A percentile compares a stretch with the other conserved stretches of the same genome.
Evolutionary conservation across 225 moss, liverwort and hornwort genomes (phyloP).

Genomic region (Sphagnum tenellum): DNA sequence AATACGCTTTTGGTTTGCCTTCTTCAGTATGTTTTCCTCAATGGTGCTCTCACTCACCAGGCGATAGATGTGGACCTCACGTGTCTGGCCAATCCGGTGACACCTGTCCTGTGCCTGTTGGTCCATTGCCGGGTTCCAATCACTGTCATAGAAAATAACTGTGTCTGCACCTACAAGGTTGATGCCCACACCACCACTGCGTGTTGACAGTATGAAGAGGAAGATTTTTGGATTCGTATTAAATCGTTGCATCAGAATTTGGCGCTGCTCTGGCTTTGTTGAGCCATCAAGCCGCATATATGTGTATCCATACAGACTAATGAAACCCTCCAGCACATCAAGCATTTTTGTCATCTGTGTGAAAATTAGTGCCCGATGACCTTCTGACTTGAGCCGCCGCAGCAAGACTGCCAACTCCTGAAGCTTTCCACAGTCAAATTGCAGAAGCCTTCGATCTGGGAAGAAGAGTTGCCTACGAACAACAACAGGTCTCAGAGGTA

Average conservation of each 20-base stretch:
- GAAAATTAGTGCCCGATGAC: slow-evolving; percentile 90
- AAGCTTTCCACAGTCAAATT: slow-evolving; percentile 95
- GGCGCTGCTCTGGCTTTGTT: slow-evolving; percentile 91
- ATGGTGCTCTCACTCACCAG: slow-evolving; percentile 97
- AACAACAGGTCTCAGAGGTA: slow-evolving; percentile 69
- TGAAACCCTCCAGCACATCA: slow-evolving; percentile 88
- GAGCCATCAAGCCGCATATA: slow-evolving; percentile 98
- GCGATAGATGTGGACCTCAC: slow-evolving; percentile 95
- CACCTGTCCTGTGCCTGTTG: slow-evolving; percentile 94
- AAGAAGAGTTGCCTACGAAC: slow-evolving; percentile 91
- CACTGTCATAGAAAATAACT: slow-evolving; percentile 98
- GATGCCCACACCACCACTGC: slow-evolving; percentile 95
- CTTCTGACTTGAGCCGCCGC: slow-evolving; percentile 76
- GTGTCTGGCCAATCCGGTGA: slow-evolving; percentile 95
- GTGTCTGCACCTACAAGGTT: slow-evolving; percentile 96
- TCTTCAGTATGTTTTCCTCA: slow-evolving; percentile 96
- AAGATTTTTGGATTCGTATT: slow-evolving; percentile 96
- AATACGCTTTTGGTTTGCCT: slow-evolving; percentile 91
- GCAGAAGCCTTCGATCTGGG: slow-evolving; percentile 85
- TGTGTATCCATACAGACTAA: slow-evolving; percentile 93
- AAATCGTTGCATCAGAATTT: slow-evolving; percentile 96
- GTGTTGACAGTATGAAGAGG: slow-evolving; percentile 85
- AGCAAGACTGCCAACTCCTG: slow-evolving; percentile 75
- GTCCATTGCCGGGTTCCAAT: slow-evolving; percentile 99
- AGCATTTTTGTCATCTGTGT: slow-evolving; percentile 99